Conservation (phyloP, 495 filamentous ascomycete species). For the Extremus antarcticus region DNA sequence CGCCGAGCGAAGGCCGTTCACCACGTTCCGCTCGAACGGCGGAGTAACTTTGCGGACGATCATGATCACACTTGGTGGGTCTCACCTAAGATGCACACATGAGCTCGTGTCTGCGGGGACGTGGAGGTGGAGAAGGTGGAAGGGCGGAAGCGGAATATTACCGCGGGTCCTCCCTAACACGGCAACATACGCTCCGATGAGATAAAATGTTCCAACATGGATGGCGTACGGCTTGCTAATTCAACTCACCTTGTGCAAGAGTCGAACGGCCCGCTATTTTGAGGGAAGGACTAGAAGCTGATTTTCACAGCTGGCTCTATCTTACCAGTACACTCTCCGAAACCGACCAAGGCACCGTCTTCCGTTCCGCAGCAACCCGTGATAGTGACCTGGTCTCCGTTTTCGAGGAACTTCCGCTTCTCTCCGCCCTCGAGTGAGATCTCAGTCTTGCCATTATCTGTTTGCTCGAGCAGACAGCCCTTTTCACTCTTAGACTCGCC, state of each 20-base stretch:
- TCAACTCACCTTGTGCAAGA: too few species aligned
- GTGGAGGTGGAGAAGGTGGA: background rate
- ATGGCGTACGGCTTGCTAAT: background rate
- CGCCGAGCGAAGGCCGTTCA: slow-evolving; percentile 1
- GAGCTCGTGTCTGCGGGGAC: background rate
- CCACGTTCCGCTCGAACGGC: background rate
- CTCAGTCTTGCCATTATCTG: slow-evolving; percentile 54
- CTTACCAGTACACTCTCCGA: slow-evolving; percentile 32
- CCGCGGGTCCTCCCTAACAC: background rate
- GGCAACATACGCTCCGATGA: too few species aligned
- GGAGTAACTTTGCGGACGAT: background rate
- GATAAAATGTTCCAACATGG: background rate
- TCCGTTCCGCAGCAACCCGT: slow-evolving; percentile 52
- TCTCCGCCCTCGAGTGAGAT: slow-evolving; percentile 59
- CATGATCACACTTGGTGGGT: too few species aligned
- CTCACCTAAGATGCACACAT: background rate
- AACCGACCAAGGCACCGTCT: slow-evolving; percentile 32
- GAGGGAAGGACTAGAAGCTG: background rate
- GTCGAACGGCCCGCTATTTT: background rate
- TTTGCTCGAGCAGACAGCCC: slow-evolving; percentile 78
- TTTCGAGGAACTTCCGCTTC: slow-evolving; percentile 65
- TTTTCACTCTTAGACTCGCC: slow-evolving; percentile 49
- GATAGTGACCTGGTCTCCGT: slow-evolving; percentile 70
- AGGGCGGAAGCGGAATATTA: background rate
- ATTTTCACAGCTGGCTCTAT: slow-evolving; percentile 26